Percentiles rank a stretch among this genome's conserved stretches.
phyloP scores from a whole-genome alignment of 257 asterid genomes.

The Ballota nigra region DNA sequence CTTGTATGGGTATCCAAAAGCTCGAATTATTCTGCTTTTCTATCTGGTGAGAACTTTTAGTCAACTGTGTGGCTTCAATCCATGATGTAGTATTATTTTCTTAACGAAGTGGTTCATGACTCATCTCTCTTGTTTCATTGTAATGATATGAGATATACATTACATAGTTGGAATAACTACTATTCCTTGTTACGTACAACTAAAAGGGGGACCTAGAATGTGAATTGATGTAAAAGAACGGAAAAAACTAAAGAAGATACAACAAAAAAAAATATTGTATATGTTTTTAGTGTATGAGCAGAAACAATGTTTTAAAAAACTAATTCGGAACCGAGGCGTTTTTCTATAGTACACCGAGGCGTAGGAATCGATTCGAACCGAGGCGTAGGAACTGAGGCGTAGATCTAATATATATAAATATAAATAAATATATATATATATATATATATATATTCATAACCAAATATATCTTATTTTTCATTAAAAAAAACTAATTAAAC shows the following conservation, averaged over 20 bases:
- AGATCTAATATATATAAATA: too few relatives aligned
- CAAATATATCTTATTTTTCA: too few relatives aligned
- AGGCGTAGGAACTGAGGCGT: too few relatives aligned
- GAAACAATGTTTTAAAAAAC: too few relatives aligned
- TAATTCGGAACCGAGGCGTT: too few relatives aligned
- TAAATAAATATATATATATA: too few relatives aligned
- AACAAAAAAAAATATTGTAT: neutral
- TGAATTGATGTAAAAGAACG: neutral
- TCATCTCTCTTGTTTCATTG: slow-evolving; percentile 9
- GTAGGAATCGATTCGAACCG: too few relatives aligned
- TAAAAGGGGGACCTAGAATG: neutral
- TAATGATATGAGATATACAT: slow-evolving; percentile 10
- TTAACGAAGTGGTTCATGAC: neutral
- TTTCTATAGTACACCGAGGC: too few relatives aligned
- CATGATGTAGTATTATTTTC: neutral
- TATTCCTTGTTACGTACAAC: slow-evolving; percentile 9
- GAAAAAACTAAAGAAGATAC: neutral
- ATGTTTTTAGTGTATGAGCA: neutral
- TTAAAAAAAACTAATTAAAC: too few relatives aligned
- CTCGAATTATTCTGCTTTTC: slow-evolving; percentile 81
- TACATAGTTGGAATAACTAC: neutral
- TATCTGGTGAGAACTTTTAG: slow-evolving; percentile 70
- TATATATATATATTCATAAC: too few relatives aligned
- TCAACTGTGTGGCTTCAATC: slow-evolving; percentile 13
- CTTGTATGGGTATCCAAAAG: slow-evolving; percentile 96